Evolutionary conservation across 1,284 basidiomycete species (phyloP).

Genomic region (Schizopora paradoxa): DNA sequence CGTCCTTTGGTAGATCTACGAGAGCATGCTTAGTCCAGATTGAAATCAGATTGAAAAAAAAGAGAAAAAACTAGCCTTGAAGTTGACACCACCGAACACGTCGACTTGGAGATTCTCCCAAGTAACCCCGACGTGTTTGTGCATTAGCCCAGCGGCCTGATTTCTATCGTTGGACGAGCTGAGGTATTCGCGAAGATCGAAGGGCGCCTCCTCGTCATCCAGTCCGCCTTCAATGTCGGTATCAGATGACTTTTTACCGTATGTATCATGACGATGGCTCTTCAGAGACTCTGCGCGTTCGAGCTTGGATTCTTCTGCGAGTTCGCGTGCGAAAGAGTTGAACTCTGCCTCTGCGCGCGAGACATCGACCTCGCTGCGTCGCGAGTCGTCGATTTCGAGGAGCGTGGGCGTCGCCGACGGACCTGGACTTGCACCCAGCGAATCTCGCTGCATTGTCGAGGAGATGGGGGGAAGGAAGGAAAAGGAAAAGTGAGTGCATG

Average conservation of each 20-base stretch:
- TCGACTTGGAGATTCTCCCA: slow-evolving; percentile 75
- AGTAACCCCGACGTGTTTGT: slow-evolving; percentile 79
- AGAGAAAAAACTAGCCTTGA: slow-evolving; percentile 40
- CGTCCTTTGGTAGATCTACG: slow-evolving; percentile 60
- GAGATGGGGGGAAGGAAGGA: too few relatives aligned
- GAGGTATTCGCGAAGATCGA: slow-evolving; percentile 76
- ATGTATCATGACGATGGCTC: slow-evolving; percentile 19
- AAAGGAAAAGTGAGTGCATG: too few relatives aligned
- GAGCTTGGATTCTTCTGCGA: slow-evolving; percentile 25
- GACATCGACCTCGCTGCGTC: slow-evolving; percentile 34
- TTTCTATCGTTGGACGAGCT: slow-evolving; percentile 60
- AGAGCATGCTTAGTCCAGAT: slow-evolving; percentile 3
- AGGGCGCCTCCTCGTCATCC: slow-evolving; percentile 34
- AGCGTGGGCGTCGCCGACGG: slow-evolving; percentile 17
- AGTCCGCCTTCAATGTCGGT: slow-evolving; percentile 40
- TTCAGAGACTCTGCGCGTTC: slow-evolving; percentile 21
- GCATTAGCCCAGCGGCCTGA: slow-evolving; percentile 69
- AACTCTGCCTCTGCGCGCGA: slow-evolving; percentile 47
- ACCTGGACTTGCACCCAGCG: slow-evolving; percentile 4
- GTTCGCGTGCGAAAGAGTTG: slow-evolving; percentile 41
- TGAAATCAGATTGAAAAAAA: slow-evolving; percentile 4
- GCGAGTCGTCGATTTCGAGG: slow-evolving; percentile 9
- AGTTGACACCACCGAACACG: slow-evolving; percentile 56
- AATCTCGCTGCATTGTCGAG: too few relatives aligned
- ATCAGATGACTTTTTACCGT: slow-evolving; percentile 31